Evolutionary conservation across 176 grass and related monocot species (phyloP).

Genomic region (Rhynchospora breviuscula): DNA sequence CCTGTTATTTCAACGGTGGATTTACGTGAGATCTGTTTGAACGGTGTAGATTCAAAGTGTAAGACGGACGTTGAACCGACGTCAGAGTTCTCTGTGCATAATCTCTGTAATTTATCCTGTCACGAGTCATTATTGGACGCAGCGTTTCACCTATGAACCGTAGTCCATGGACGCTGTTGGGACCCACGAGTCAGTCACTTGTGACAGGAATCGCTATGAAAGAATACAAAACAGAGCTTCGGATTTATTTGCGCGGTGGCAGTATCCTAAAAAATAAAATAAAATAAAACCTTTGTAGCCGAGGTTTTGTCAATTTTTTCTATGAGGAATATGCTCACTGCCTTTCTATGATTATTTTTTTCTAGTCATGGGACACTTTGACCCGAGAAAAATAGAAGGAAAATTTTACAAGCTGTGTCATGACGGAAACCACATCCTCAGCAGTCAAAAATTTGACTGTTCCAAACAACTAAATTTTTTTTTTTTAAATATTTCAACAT

Average conservation of each 20-base stretch:
- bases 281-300: neutral
- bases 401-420: neutral
- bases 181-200: neutral
- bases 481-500: no score
- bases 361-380: neutral
- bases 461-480: no score
- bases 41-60: neutral
- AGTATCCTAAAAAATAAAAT: neutral
- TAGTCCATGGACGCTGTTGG: no score
- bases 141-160: neutral
- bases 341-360: neutral
- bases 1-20: slow-evolving; percentile 1
- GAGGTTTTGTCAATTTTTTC: neutral
- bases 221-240: neutral
- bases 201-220: neutral
- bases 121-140: neutral
- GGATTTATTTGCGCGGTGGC: neutral
- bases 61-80: neutral
- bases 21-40: neutral
- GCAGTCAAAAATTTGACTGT: no score
- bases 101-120: neutral
- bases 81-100: neutral
- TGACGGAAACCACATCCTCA: no score
- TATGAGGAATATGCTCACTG: neutral
- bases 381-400: neutral